phyloP scores from a whole-genome alignment of 2,329 filamentous ascomycete species.

The Colletotrichum kahawae region DNA sequence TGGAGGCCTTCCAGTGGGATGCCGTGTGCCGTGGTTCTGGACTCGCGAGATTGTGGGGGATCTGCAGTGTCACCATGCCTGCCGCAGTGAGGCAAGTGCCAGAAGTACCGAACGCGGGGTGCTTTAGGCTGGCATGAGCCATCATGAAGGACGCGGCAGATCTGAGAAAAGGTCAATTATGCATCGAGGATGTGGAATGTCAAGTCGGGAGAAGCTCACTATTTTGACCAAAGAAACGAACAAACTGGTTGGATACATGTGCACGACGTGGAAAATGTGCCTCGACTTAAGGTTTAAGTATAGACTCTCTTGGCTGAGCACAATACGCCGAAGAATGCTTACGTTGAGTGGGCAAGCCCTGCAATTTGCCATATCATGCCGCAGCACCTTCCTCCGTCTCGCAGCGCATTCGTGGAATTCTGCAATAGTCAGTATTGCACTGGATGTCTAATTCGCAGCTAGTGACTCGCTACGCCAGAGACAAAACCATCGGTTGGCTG shows the following conservation, averaged over 20 bases:
- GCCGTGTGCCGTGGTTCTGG: neutral
- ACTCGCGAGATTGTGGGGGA: neutral
- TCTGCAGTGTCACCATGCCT: neutral
- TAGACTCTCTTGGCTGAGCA: neutral
- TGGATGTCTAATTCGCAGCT: neutral
- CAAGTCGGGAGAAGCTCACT: neutral
- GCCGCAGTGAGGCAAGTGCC: neutral
- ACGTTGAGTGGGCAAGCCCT: accelerated
- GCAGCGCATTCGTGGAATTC: neutral
- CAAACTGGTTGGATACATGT: neutral
- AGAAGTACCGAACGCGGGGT: neutral
- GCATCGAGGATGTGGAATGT: neutral
- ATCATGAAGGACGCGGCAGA: neutral
- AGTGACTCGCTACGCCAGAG: neutral
- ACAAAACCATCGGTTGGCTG: neutral
- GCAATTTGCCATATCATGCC: neutral
- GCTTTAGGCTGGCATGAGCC: neutral
- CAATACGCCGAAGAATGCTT: accelerated
- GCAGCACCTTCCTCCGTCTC: neutral
- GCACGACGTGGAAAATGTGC: neutral
- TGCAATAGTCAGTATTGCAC: neutral
- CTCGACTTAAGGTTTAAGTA: neutral
- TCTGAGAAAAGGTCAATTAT: neutral
- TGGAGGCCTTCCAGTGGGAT: neutral
- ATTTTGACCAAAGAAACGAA: neutral